Evolutionary conservation across 2,329 filamentous ascomycete species (phyloP), one percentile per base, ranked within the genome.

Genomic region (Aspergillus sp.): DNA sequence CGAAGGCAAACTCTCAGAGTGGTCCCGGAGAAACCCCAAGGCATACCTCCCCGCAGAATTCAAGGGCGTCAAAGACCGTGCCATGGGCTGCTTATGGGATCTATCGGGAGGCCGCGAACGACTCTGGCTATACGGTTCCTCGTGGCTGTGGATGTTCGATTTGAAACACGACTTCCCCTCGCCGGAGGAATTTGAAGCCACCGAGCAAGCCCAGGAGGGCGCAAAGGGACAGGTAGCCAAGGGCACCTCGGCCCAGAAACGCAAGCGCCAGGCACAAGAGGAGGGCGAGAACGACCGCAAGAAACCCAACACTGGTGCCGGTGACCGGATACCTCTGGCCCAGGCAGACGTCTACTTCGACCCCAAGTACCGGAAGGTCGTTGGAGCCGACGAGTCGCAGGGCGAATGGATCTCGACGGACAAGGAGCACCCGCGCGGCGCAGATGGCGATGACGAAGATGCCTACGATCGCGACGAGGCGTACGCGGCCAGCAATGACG

Each of bases 131-230:
- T 96, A 95, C 61, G 90, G 91, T 5, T 80, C 82, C 37, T 84
- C 81, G 1, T 97, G 90, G 78, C 69, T 98, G 20, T 90, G 88
- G 72, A 97, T 97, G 90, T 81, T 98, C 51, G 90, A 97, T 65
- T 73, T 95, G 25, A 80, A 80, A 17, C 79, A 80, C 59, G 85
- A 95, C 64, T 77, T 93, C 43, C 64, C 71, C 1, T 63, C 68
- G 7, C 59, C 66, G 3, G 67, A 65, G 20, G 62, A 62, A 25
- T 51, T 56, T 5, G 52, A 50, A 37, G 56, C 55, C 9, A 56
- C 47, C 15, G 53, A 57, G 5, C 51, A 61, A 42, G 47, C 53
- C 30, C 53, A 58, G 30, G 57, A 64, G 39, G 56, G 63, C 35
- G 52, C 51, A 25, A 55, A 61, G 41, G 49, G 49, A 23, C 53